These are phyloP conservation scores for Darksidea phi DNA, from an alignment of 495 filamentous ascomycete genomes.

Conservation along the genomic window DNA sequence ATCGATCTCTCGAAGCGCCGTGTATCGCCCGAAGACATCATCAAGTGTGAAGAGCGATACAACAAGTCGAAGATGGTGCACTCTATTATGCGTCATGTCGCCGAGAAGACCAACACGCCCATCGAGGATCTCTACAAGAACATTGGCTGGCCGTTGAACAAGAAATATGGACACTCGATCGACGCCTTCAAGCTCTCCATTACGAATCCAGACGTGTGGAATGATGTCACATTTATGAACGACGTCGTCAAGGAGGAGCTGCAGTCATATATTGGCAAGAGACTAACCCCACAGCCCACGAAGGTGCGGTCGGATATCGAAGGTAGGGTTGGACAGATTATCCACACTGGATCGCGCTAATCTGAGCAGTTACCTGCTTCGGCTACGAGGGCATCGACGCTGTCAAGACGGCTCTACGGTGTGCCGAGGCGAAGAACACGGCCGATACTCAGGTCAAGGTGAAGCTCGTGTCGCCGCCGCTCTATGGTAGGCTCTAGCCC, in stretches of 20 bases:
- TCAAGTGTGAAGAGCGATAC: conserved; percentile 98
- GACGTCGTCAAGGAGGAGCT: conserved; percentile 84
- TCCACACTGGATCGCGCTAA: neutral
- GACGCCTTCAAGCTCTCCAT: conserved; percentile 99
- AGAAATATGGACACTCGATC: conserved; percentile 93
- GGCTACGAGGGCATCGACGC: conserved; percentile 98
- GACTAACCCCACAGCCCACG: conserved; percentile 92
- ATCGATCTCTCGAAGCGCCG: conserved; percentile 98
- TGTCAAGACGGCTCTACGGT: conserved; percentile 84
- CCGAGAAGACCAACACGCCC: conserved; percentile 90
- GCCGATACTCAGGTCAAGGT: conserved; percentile 92
- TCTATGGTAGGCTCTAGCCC: conserved; percentile 75
- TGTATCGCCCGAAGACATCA: conserved; percentile 94
- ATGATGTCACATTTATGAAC: conserved; percentile 82
- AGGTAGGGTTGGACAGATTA: conserved; percentile 40
- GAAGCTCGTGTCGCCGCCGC: conserved; percentile 88
- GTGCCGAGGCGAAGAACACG: conserved; percentile 85
- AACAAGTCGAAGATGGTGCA: conserved; percentile 99
- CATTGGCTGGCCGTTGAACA: conserved; percentile 96
- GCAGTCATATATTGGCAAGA: conserved; percentile 89
- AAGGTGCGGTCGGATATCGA: conserved; percentile 98
- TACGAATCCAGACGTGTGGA: conserved; percentile 96
- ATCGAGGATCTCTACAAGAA: conserved; percentile 90
- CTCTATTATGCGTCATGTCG: conserved; percentile 95
- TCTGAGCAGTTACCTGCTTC: conserved; percentile 73